Percentiles rank a stretch among this genome's conserved stretches.
phyloP scores from a whole-genome alignment of 2,329 filamentous ascomycete species.

The Pezicula carpinea region DNA sequence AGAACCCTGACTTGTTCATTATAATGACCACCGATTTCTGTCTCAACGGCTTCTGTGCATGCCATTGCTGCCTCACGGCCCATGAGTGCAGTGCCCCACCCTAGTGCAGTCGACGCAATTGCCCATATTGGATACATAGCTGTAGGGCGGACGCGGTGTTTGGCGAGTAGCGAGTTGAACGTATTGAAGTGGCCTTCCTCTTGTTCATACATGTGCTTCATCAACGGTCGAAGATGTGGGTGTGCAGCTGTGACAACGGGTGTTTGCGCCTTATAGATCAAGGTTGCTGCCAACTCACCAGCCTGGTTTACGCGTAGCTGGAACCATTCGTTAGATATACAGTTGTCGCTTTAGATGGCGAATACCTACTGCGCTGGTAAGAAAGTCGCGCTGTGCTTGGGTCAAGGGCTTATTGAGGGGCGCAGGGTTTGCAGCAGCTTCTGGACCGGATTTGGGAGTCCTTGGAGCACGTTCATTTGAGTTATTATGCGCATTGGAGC shows the following conservation, averaged over 20 bases:
- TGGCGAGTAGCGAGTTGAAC: slow-evolving; percentile 79
- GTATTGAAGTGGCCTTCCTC: slow-evolving; percentile 82
- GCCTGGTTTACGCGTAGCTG: slow-evolving; percentile 94
- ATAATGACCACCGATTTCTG: slow-evolving; percentile 94
- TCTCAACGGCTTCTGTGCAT: slow-evolving; percentile 97
- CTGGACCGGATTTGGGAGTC: slow-evolving; percentile 31
- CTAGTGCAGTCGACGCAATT: slow-evolving; percentile 71
- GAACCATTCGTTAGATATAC: not conserved
- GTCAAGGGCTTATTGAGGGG: slow-evolving; percentile 48
- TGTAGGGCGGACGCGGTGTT: slow-evolving; percentile 87
- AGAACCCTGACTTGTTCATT: slow-evolving; percentile 84
- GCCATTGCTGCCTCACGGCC: slow-evolving; percentile 96
- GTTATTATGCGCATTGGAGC: slow-evolving; percentile 1
- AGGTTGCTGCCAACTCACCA: slow-evolving; percentile 90
- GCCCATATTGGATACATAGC: slow-evolving; percentile 91
- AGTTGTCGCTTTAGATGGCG: not conserved
- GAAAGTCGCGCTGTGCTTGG: slow-evolving; percentile 65
- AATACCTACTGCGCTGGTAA: slow-evolving; percentile 62
- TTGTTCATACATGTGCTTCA: slow-evolving; percentile 98
- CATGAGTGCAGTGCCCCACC: slow-evolving; percentile 85
- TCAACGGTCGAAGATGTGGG: slow-evolving; percentile 82
- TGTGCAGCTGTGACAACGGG: slow-evolving; percentile 74
- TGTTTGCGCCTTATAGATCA: slow-evolving; percentile 89
- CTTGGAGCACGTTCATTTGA: slow-evolving; percentile 13
- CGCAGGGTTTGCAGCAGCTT: slow-evolving; percentile 12